These are phyloP conservation scores for Globisporangium middletonii DNA, from an alignment of 352 stramenopile genomes.

Conservation along the genomic window DNA sequence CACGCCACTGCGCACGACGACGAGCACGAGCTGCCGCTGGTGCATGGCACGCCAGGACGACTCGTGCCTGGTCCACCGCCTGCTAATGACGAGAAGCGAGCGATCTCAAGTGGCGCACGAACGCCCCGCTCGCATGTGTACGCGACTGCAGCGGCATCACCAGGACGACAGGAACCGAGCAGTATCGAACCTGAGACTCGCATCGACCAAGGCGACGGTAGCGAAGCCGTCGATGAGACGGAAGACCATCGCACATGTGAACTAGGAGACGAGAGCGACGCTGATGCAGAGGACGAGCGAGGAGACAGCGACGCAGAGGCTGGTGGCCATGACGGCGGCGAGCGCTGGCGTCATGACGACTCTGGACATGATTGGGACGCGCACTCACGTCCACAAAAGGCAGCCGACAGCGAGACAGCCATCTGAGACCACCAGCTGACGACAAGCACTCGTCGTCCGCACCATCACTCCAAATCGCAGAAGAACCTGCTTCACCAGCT, in stretches of 20 bases:
- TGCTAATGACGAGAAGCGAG: background rate
- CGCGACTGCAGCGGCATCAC: background rate
- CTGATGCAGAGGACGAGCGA: background rate
- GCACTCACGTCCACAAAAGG: too few species aligned
- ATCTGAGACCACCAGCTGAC: too few species aligned
- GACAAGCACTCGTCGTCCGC: background rate
- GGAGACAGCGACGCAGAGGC: background rate
- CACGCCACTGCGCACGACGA: conserved; percentile 5
- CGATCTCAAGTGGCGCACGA: background rate
- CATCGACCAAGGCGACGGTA: background rate
- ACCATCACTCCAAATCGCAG: background rate
- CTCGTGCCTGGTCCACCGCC: conserved; percentile 28
- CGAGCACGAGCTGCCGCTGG: conserved; percentile 11
- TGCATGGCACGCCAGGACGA: conserved; percentile 27
- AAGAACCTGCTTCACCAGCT: too few species aligned
- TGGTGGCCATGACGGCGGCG: too few species aligned
- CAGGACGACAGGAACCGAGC: background rate
- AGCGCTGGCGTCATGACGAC: too few species aligned
- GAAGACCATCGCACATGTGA: background rate
- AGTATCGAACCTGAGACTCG: background rate
- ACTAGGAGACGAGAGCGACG: background rate
- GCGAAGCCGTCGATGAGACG: too few species aligned
- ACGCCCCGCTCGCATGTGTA: conserved; percentile 20
- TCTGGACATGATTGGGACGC: too few species aligned
- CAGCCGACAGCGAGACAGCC: too few species aligned